Evolutionary conservation across 805 yeast genomes (phyloP), one percentile per base, ranked within the genome.

Genomic region (Candida sanyiensis): DNA sequence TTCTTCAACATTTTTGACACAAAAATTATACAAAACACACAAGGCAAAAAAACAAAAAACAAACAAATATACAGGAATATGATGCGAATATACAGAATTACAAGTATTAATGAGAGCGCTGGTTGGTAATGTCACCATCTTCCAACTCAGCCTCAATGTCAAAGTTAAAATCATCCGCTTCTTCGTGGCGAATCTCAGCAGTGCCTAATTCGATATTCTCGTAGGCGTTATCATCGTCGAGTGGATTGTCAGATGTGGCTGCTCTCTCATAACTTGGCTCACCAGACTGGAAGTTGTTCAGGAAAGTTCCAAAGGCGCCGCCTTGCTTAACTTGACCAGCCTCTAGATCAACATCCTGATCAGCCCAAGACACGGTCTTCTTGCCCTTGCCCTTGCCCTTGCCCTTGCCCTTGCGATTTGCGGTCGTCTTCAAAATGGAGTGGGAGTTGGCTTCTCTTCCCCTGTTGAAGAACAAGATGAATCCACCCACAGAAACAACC

Each of bases 281-380:
- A 3, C 28, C 32, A 1, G 38, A 24, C 19, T 34, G 33, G 41
- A 39, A 47, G 35, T 44, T 47, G 39, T 52, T 51, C 36, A 52
- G 38, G 37, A 49, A 48, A 7, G 49, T 43, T 6, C 51, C 55
- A 30, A 46, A 37, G 19, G 42, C 39, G 6, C 35, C 34, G 10
- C 30, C 19, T 3, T 39, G 22, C 6, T 25, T 31, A n/a, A 39
- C 45, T 12, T 18, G 40, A 13, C 44, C 22, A 2, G 48, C 49
- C 9, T 45, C 46, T 38, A 52, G 59, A 13, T 28, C 39, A 5
- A 15, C 32, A 25, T 56, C 40, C 28, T 57, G 62, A 43, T 62
- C 66, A 2, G 66, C 66, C 65, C 67, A 60, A 4, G 66, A 58
- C 3, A 63, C 67, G 7, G 59, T 53, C 43, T 63, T 63, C 33